phyloP scores from a whole-genome alignment of 345 rosid species.

The Rhodamnia argentea region DNA sequence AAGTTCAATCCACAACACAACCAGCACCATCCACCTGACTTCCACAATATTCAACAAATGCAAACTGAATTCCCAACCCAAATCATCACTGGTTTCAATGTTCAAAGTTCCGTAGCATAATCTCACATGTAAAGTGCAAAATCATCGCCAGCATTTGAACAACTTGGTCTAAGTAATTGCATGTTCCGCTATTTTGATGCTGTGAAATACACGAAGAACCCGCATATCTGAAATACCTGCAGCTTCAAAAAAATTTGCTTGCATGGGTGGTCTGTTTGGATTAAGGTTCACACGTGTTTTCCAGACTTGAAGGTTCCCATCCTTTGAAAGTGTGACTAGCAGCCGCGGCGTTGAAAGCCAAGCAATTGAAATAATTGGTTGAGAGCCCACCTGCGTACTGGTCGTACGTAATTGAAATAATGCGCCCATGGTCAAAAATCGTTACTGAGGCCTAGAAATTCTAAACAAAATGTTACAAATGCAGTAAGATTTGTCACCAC shows the following conservation, averaged over 20 bases:
- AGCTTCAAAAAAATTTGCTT: constrained; percentile 88
- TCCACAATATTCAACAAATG: neutral
- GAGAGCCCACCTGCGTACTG: constrained; percentile 91
- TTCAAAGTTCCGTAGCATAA: neutral
- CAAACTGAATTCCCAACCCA: neutral
- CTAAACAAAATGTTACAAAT: neutral
- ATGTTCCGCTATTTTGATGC: neutral
- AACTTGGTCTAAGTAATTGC: neutral
- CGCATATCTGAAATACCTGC: constrained; percentile 41
- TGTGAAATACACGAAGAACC: neutral
- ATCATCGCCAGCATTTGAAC: neutral
- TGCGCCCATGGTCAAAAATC: neutral
- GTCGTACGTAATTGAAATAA: neutral
- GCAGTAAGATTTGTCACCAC: neutral
- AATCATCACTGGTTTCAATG: neutral
- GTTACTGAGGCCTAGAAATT: neutral
- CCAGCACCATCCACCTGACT: neutral
- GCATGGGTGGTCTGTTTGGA: constrained; percentile 88
- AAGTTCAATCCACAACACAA: neutral
- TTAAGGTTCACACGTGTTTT: constrained; percentile 66
- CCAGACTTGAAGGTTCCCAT: constrained; percentile 94
- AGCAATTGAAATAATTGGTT: constrained; percentile 79
- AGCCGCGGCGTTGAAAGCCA: constrained; percentile 82
- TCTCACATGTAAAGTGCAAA: neutral
- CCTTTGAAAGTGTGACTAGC: constrained; percentile 81